Conservation (phyloP, 2,329 filamentous ascomycete genomes). For the Fusarium beomiforme region DNA sequence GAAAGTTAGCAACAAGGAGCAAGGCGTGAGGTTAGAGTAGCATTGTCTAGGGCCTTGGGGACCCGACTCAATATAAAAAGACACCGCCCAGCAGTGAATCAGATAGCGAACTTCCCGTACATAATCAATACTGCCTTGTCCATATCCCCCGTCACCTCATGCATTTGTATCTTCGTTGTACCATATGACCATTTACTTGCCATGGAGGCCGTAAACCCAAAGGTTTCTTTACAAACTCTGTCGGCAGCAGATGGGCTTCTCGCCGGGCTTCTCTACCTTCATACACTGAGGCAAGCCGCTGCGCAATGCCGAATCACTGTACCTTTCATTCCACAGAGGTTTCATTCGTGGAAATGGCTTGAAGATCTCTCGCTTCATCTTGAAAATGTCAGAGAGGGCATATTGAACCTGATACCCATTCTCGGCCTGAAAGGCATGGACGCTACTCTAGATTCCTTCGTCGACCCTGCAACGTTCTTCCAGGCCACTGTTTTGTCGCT, state of each 20-base stretch:
- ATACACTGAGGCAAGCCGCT: fast-evolving
- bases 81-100: too few relatives aligned
- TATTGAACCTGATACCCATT: fast-evolving
- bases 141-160: too few relatives aligned
- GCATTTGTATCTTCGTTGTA: too few relatives aligned
- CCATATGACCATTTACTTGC: too few relatives aligned
- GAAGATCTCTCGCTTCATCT: fast-evolving
- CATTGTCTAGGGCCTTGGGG: too few relatives aligned
- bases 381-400: fast-evolving
- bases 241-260: not conserved
- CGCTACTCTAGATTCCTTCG: not conserved
- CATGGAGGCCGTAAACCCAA: not conserved
- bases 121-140: too few relatives aligned
- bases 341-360: not conserved
- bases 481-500: not conserved
- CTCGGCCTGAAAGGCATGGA: fast-evolving
- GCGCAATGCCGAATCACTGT: fast-evolving
- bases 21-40: too few relatives aligned
- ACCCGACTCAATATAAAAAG: too few relatives aligned
- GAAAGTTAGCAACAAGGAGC: too few relatives aligned
- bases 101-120: too few relatives aligned
- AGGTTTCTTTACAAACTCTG: fast-evolving
- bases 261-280: not conserved
- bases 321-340: fast-evolving
- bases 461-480: not conserved